Base-by-base conservation (phyloP, 2,329 filamentous ascomycete species). In the Colletotrichum viniferum region DNA sequence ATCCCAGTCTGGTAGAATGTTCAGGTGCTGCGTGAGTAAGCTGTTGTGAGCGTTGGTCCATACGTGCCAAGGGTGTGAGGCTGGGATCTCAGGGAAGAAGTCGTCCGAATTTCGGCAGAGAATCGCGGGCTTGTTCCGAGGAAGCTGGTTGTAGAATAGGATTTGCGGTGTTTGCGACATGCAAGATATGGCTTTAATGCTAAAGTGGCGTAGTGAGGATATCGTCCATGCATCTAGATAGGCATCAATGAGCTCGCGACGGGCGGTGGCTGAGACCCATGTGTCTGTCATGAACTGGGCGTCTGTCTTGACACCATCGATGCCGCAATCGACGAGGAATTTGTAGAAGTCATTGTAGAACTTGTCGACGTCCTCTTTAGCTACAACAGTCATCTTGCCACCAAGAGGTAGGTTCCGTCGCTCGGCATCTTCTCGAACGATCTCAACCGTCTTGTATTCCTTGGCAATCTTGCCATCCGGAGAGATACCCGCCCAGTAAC, bases 271-370 rank as follows among this genome's bases (percentile, higher is more conserved):
- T 61, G 92, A 90, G 28, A 89, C 85, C 79, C 96, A 90, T 4
- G 93, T 90, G 81, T 98, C 96, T 21, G 98, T 86, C 86, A 96
- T 95, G 85, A 96, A 98, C 81, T 99, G 96, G 0, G 92, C 95
- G 82, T 99, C 97, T 0, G 96, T 96, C 84, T 99, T 99, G 78
- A 98, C 96, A 0, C 93, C 93, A 82, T 98, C 94, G 36, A 99
- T 88, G 1, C 96, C 96, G 43, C 90, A 90, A 4, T 89, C 89
- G 0, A 89, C 88, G 2, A 99, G 90, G 80, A 98, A 98, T 3
- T 86, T 84, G 82, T 98, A 99, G 82, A 98, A 98, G 82, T 98
- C 96, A 73, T 95, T 89, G 83, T 98, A 99, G 81, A 98, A 94
- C 34, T 89, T 89, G 13, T 87, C 85, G 1, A 96, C 91, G 78